Base-by-base conservation (phyloP, 2,329 filamentous ascomycete species). In the Cercospora brassicicola region DNA sequence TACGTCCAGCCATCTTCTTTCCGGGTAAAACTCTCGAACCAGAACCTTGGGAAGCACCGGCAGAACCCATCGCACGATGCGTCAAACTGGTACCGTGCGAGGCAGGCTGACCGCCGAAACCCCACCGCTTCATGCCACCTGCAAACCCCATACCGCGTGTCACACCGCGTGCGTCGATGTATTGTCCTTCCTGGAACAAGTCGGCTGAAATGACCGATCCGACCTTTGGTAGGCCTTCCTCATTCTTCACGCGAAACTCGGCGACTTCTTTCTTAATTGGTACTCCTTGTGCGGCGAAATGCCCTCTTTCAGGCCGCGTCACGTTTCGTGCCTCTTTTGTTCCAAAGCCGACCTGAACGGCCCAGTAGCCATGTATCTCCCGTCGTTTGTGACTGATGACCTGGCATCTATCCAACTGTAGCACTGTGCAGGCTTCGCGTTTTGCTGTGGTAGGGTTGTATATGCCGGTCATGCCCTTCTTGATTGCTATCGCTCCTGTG, bases 81-180 rank as follows among this genome's bases (percentile, higher is more conserved):
- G 92, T 93, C 83, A 93, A 89, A 78, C 94, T 97, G 82, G 96
- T 94, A 86, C 95, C 95, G 87, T 99, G 95, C 75, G 90, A 94
- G 66, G 93, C 92, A 74, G 89, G 91, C 84, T 99, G 95, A 75
- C 95, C 95, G 31, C 84, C 80, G 81, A 95, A 98, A 36, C 93
- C 93, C 83, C 94, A 92, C 74, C 92, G 87, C 88, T 99, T 99
- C 95, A 99, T 99, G 73, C 92, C 95, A 86, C 95, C 95, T 9
- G 91, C 92, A 79, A 97, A 99, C 7, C 95, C 95, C 87, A 93
- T 94, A 63, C 95, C 95, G 78, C 92, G 88, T 74, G 89, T 90
- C 77, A 91, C 88, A 59, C 89, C 90, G 76, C 90, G 87, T 64
- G 93, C 89, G 82, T 99, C 95, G 68, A 99, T 91, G 80, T 89